Evolutionary conservation across 768 basidiomycete genomes (phyloP).

Genomic region (Macrolepiota albuminosa): DNA sequence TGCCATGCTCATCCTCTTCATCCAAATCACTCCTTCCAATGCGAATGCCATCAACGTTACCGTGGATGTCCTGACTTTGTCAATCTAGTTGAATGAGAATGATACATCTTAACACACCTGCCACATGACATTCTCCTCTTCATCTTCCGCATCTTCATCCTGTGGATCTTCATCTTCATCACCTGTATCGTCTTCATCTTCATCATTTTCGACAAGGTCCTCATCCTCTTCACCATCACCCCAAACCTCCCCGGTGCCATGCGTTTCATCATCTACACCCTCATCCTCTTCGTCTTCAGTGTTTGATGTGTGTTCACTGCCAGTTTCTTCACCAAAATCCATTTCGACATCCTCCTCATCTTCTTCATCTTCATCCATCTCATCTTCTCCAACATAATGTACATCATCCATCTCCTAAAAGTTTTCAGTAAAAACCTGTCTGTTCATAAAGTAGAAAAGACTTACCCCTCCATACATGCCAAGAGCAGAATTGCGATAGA

Average conservation of each 20-base stretch:
- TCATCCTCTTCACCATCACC: slow-evolving; percentile 67
- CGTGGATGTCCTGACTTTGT: slow-evolving; percentile 46
- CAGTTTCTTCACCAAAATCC: slow-evolving; percentile 82
- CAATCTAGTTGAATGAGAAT: not conserved
- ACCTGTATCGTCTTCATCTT: slow-evolving; percentile 46
- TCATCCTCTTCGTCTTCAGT: slow-evolving; percentile 67
- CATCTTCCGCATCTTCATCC: slow-evolving; percentile 49
- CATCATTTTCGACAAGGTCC: slow-evolving; percentile 48
- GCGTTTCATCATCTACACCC: slow-evolving; percentile 57
- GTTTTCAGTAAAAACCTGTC: slow-evolving; percentile 9
- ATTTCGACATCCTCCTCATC: slow-evolving; percentile 83
- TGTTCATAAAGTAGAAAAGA: slow-evolving; percentile 13
- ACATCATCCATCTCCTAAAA: slow-evolving; percentile 82
- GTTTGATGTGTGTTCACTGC: slow-evolving; percentile 76
- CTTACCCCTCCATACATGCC: slow-evolving; percentile 93
- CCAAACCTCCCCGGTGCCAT: slow-evolving; percentile 59
- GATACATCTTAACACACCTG: slow-evolving; percentile 33
- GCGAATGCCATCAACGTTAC: slow-evolving; percentile 37
- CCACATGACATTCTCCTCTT: slow-evolving; percentile 51
- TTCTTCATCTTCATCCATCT: slow-evolving; percentile 76
- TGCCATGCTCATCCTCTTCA: slow-evolving; percentile 60
- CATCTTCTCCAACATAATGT: slow-evolving; percentile 63
- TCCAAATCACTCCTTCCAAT: slow-evolving; percentile 48
- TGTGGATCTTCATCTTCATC: slow-evolving; percentile 34
- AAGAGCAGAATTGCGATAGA: slow-evolving; percentile 94